These are phyloP conservation scores for Dictyostelium capitatum DNA, from an alignment of 78 protist species.

Conservation along the genomic window DNA sequence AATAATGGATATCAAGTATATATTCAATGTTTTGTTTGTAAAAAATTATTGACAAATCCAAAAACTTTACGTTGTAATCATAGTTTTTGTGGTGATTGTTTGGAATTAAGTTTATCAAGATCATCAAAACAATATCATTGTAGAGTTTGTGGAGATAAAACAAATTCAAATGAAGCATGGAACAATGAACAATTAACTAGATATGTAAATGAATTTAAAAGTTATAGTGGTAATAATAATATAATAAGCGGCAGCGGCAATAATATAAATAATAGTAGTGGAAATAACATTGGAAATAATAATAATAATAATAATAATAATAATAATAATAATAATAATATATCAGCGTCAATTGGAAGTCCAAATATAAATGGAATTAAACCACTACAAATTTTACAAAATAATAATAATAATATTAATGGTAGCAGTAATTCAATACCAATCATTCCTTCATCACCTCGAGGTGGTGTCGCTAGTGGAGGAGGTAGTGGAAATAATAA, in stretches of 20 bases:
- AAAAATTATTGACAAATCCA: constrained; percentile 26
- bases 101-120: constrained; percentile 11
- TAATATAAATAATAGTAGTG: background rate
- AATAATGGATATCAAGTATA: background rate
- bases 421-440: background rate
- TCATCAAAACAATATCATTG: constrained; percentile 30
- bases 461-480: background rate
- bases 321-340: background rate
- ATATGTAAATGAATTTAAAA: background rate
- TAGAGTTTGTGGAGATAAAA: constrained; percentile 34
- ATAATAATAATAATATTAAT: background rate
- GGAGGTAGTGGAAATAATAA: background rate
- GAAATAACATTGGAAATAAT: background rate
- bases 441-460: background rate
- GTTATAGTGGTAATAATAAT: background rate
- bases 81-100: constrained; percentile 53
- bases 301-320: background rate
- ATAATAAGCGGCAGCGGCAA: background rate
- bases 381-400: background rate
- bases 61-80: constrained; percentile 49
- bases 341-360: background rate
- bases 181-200: background rate
- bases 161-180: background rate
- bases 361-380: constrained; percentile 9
- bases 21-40: constrained; percentile 20